Percentiles rank a stretch among this genome's conserved stretches.
Evolutionary conservation across 345 rosid species (phyloP).

Genomic region (Rhodamnia rubescens): DNA sequence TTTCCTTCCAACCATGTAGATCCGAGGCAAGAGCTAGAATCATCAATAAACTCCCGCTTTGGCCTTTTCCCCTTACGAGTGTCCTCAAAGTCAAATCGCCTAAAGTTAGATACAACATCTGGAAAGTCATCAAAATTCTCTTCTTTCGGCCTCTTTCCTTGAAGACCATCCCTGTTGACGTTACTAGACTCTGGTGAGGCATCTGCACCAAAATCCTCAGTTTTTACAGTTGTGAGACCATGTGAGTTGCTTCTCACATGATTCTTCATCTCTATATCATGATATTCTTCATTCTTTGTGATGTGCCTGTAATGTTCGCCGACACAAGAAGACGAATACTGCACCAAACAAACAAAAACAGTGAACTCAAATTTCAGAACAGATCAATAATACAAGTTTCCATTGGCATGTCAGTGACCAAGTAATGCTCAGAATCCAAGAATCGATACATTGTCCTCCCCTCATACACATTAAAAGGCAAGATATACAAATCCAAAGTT

Average conservation of each 20-base stretch:
- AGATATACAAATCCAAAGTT: not conserved
- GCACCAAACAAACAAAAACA: not conserved
- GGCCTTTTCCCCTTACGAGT: slow-evolving; percentile 44
- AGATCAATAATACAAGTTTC: not conserved
- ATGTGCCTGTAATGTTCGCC: not conserved
- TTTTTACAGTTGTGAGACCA: slow-evolving; percentile 22
- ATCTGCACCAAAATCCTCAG: slow-evolving; percentile 26
- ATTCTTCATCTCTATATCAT: slow-evolving; percentile 11
- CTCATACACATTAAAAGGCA: not conserved
- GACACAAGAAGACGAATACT: not conserved
- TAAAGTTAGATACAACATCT: slow-evolving; percentile 10
- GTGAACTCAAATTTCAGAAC: not conserved
- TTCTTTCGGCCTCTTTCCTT: slow-evolving; percentile 66
- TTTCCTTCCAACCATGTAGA: slow-evolving; percentile 42
- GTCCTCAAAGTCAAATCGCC: slow-evolving; percentile 5
- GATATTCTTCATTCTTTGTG: slow-evolving; percentile 5
- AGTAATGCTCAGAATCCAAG: not conserved
- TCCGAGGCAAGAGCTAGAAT: slow-evolving; percentile 25
- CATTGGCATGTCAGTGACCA: not conserved
- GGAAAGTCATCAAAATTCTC: slow-evolving; percentile 21
- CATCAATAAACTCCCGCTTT: slow-evolving; percentile 38
- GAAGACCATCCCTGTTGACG: slow-evolving; percentile 16
- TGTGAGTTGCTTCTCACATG: slow-evolving; percentile 2
- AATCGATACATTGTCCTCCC: not conserved
- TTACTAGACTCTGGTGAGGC: not conserved